phyloP scores from a whole-genome alignment of 108 stramenopile species.

The Nitzschia palea region DNA sequence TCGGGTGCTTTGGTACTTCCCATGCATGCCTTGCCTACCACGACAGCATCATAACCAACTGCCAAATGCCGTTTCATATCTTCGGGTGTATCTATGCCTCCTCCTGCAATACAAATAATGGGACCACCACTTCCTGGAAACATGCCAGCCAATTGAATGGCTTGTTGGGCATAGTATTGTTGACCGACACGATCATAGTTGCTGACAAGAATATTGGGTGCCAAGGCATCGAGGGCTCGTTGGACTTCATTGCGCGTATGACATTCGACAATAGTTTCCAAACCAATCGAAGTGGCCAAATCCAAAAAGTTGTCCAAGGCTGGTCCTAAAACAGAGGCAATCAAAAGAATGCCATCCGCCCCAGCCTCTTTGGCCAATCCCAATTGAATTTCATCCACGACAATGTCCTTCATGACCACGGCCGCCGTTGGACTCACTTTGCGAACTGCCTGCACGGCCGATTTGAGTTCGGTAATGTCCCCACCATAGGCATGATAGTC shows the following conservation, averaged over 20 bases:
- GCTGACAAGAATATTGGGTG: conserved; percentile 81
- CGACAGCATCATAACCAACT: conserved; percentile 86
- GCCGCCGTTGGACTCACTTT: conserved; percentile 66
- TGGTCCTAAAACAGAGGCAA: conserved; percentile 81
- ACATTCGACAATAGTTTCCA: conserved; percentile 90
- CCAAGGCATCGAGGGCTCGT: conserved; percentile 74
- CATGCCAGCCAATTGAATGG: conserved; percentile 78
- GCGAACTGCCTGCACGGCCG: conserved; percentile 72
- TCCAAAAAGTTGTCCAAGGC: conserved; percentile 82
- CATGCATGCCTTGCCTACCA: conserved; percentile 87
- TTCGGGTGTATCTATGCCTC: conserved; percentile 74
- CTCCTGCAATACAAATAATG: conserved; percentile 79
- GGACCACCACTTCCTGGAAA: conserved; percentile 88
- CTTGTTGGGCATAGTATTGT: conserved; percentile 70
- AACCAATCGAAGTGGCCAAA: conserved; percentile 82
- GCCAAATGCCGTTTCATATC: conserved; percentile 85
- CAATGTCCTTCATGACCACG: conserved; percentile 91
- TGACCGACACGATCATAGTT: conserved; percentile 82
- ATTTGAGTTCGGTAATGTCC: conserved; percentile 74
- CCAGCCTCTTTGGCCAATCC: conserved; percentile 89
- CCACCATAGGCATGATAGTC: conserved; percentile 87
- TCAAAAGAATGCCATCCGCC: conserved; percentile 81
- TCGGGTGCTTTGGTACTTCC: conserved; percentile 79
- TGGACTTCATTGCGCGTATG: conserved; percentile 87
- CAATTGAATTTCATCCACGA: conserved; percentile 89